Evolutionary conservation across 1,284 basidiomycete genomes (phyloP), one percentile per base, ranked within the genome.

Genomic region (Puccinia hordei): DNA sequence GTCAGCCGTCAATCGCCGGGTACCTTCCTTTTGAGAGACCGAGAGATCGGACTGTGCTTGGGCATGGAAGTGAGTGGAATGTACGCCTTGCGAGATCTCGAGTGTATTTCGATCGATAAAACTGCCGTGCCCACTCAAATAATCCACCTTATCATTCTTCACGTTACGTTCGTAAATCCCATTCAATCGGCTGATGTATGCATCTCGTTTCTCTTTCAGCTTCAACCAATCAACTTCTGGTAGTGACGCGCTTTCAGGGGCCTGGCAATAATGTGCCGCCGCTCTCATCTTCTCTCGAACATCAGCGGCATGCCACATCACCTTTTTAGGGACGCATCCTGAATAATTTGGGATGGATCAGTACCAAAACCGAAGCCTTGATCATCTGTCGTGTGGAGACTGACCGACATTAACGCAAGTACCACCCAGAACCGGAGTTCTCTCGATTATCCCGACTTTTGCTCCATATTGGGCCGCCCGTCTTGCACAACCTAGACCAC

Each of bases 291-390:
- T 81, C 73, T 73, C 82, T 22, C 76, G 90, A 76, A 95, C 87
- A 86, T 98, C 96, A 75, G 97, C 94, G 46, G 96, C 95, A 85
- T 99, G 93, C 97, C 97, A 99, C 97, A 99, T 99, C 82, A 99
- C 91, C 92, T 78, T 78, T 38, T 78, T 78, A 22, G 76, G 76
- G 17, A 78, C 76, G 63, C 76, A 78, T 44, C 76, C 76, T 78
- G 35, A 71, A 49, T n/a, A 27, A 24, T 35, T 8, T 44, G 77
- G 22, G 72, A 44, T 68, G 55, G 68, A 61, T 55, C 24, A 24
- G 17, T 9, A 27, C 33, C 8, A n/a, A 41, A 17, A 73, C n/a
- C n/a, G n/a, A 55, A 0, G 30, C 9, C 71, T 33, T 75, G 27
- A 53, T 55, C 68, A 55, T 22, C 41, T 17, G 46, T 63, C 55